A percentile compares a stretch with the other conserved stretches of the same genome.
Conservation (phyloP, 2,329 filamentous ascomycete species). For the Ophiostoma angusticollis region DNA sequence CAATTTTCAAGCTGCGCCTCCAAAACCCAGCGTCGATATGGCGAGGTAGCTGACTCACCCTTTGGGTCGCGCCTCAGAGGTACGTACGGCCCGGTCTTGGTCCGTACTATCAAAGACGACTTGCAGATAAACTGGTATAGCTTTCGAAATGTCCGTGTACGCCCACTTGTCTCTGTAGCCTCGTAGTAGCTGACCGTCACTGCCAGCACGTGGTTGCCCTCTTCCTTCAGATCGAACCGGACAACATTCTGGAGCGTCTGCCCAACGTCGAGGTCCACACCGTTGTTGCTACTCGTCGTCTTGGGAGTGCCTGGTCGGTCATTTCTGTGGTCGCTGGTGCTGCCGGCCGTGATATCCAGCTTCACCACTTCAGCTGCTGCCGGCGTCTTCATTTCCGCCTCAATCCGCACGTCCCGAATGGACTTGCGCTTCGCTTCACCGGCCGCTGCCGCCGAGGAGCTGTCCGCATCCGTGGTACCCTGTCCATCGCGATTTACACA, state of each 20-base stretch:
- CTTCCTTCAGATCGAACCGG: conserved; percentile 79
- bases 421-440: conserved; percentile 25
- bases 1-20: conserved; percentile 96
- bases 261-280: conserved; percentile 43
- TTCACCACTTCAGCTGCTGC: conserved; percentile 35
- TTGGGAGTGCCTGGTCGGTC: conserved; percentile 15
- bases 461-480: conserved; percentile 15
- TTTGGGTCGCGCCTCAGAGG: conserved; percentile 24
- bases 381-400: conserved; percentile 92
- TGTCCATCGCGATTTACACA: conserved; percentile 81
- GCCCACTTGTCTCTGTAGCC: conserved; percentile 54
- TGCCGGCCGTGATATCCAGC: conserved; percentile 42
- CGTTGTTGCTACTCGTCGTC: background rate
- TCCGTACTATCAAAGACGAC: conserved; percentile 76
- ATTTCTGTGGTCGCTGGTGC: conserved; percentile 4
- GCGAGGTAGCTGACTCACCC: conserved; percentile 13
- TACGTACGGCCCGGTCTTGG: conserved; percentile 56
- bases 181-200: conserved; percentile 94
- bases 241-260: conserved; percentile 71
- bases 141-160: conserved; percentile 80
- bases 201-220: conserved; percentile 84
- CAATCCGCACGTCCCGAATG: conserved; percentile 67
- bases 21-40: conserved; percentile 50
- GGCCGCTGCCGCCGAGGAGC: conserved; percentile 21
- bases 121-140: conserved; percentile 95